Base-by-base conservation (phyloP, 2,329 filamentous ascomycete species). In the Fusarium napiforme region DNA sequence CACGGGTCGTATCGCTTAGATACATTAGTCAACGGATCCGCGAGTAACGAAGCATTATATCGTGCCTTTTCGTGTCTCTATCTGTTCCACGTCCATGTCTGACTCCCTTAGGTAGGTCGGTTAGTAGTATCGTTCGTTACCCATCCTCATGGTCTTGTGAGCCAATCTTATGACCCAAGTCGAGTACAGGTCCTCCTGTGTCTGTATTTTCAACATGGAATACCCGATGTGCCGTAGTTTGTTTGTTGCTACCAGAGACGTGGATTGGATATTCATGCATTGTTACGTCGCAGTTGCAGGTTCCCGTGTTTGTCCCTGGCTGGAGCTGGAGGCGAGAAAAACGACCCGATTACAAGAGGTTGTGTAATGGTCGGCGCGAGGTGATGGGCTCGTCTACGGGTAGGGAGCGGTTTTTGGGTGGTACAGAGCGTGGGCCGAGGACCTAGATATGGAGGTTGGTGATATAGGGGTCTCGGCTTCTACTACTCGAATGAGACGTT, bases 261-360 rank as follows among this genome's bases (percentile, higher is more conserved):
- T 49, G 55, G 55, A 18, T 58, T 47, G 71, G 67, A 42, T 63
- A 34, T 16, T 37, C 32, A 57, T 46, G 45, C 28, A 23, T 64
- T 58, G 67, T 69, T 65, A 69, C 52, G 52, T 69, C 59, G 52
- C 37, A 69, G 67, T 64, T 60, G 67, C 62, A 73, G 47, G 62
- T 40, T 73, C 43, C 67, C 67, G 59, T 66, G 61, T 74, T 73
- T 73, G 71, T 43, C 61, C n/a, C 69, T 55, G 64, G 26, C 69
- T 59, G 64, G 39, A 50, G 28, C 30, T 52, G 53, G 57, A 72
- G 69, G 64, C 46, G 68, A 72, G 68, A 30, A 64, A 53, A 64
- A 57, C 30, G 19, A 62, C 39, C 67, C 45, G 55, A 45, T 36
- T 52, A 64, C 63, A 68, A 45, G 47, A 55, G 63, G 53, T 47